phyloP scores from a whole-genome alignment of 495 filamentous ascomycete species.

The Apiosordaria backusii region DNA sequence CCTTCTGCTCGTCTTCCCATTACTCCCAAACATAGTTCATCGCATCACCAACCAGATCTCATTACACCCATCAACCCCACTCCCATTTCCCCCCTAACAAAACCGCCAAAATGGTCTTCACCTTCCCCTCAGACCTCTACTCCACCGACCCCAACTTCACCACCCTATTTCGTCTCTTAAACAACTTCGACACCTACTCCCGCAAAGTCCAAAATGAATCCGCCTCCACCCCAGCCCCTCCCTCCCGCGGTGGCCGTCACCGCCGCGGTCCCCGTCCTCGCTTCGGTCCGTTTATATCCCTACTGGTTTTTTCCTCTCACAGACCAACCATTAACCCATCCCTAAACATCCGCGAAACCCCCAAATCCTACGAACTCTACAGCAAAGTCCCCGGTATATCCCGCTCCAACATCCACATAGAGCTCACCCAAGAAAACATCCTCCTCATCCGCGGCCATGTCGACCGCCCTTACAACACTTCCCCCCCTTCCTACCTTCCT shows the following conservation, averaged over 20 bases:
- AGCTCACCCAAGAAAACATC: slow-evolving; percentile 69
- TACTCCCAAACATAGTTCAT: neutral
- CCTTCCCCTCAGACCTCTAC: slow-evolving; percentile 22
- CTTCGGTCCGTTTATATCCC: slow-evolving; percentile 46
- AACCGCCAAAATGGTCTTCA: slow-evolving; percentile 29
- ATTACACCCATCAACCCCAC: no score
- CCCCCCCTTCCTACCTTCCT: neutral
- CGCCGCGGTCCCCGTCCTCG: slow-evolving; percentile 31
- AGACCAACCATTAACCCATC: no score
- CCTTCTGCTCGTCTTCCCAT: neutral
- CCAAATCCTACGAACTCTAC: slow-evolving; percentile 65
- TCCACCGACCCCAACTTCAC: slow-evolving; percentile 44
- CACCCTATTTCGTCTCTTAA: slow-evolving; percentile 68
- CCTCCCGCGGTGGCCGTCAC: slow-evolving; percentile 21
- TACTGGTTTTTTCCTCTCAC: no score
- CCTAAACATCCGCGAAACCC: slow-evolving; percentile 58
- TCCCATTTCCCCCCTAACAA: no score
- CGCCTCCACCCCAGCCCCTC: neutral
- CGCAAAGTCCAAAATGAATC: slow-evolving; percentile 27
- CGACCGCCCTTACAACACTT: slow-evolving; percentile 44
- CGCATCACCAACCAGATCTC: neutral
- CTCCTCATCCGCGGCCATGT: slow-evolving; percentile 63
- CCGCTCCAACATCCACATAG: slow-evolving; percentile 68
- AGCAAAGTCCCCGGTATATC: slow-evolving; percentile 76
- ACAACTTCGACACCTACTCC: slow-evolving; percentile 59